Percentiles rank a stretch among this genome's conserved stretches.
These are phyloP conservation scores for Xylariales sp. DNA, from an alignment of 2,329 filamentous ascomycete species.

Conservation along the genomic window DNA sequence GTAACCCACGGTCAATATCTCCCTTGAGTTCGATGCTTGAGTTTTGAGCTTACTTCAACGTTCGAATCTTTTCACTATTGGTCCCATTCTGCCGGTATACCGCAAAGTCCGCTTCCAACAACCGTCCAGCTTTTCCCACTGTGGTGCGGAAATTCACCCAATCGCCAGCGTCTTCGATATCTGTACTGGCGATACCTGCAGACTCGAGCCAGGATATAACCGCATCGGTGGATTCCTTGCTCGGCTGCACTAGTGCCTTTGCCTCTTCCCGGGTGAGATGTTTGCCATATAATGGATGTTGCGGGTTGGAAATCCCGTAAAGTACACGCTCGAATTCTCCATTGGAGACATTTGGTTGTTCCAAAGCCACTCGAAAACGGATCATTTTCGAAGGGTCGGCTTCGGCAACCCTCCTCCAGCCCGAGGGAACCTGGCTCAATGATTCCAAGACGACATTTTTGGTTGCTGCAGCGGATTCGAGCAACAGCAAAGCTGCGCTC, in stretches of 20 bases:
- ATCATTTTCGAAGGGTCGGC: conserved; percentile 34
- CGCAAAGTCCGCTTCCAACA: conserved; percentile 55
- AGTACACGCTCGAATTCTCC: conserved; percentile 51
- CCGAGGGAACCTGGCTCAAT: conserved; percentile 28
- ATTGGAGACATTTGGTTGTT: conserved; percentile 37
- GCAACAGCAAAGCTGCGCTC: conserved; percentile 1
- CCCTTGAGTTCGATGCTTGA: neutral
- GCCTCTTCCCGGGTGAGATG: conserved; percentile 60
- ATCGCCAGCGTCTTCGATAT: conserved; percentile 37
- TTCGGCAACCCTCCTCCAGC: conserved; percentile 30
- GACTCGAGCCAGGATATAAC: conserved; percentile 52
- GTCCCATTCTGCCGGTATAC: conserved; percentile 45
- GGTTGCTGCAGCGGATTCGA: neutral
- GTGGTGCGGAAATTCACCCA: conserved; percentile 58
- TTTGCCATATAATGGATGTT: conserved; percentile 53
- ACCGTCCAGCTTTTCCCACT: conserved; percentile 45
- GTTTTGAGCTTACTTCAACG: conserved; percentile 21
- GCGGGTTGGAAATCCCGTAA: conserved; percentile 58
- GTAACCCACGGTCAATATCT: conserved; percentile 6
- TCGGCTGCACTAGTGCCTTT: conserved; percentile 20
- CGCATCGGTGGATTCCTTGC: conserved; percentile 36
- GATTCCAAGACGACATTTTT: conserved; percentile 29
- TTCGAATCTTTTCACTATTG: conserved; percentile 42
- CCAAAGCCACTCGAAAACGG: conserved; percentile 43
- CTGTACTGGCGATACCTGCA: conserved; percentile 44